Evolutionary conservation across 2,329 filamentous ascomycete species (phyloP).

Genomic region (Colletotrichum spinosum): DNA sequence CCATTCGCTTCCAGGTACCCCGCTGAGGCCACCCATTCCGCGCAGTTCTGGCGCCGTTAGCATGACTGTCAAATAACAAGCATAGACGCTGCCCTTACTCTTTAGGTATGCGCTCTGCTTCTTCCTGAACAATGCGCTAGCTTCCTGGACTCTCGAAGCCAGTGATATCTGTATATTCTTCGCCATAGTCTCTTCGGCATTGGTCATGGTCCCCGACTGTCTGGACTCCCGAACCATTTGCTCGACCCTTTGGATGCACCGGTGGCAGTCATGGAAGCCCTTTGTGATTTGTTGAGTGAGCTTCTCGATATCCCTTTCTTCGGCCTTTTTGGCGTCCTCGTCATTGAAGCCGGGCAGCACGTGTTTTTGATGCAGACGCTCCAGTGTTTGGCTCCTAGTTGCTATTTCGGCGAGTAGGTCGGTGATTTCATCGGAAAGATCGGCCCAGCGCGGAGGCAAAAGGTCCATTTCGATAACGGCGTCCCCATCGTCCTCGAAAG

Average conservation of each 20-base stretch:
- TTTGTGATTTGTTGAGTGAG: constrained; percentile 92
- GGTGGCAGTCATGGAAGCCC: constrained; percentile 90
- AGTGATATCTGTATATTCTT: constrained; percentile 94
- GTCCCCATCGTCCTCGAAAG: constrained; percentile 88
- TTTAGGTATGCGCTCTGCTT: constrained; percentile 97
- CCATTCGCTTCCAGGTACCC: constrained; percentile 60
- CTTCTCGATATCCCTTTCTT: constrained; percentile 90
- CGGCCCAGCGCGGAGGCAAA: constrained; percentile 93
- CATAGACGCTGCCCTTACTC: constrained; percentile 66
- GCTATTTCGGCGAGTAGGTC: constrained; percentile 85
- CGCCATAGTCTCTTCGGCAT: constrained; percentile 94
- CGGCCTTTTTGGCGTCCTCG: constrained; percentile 85
- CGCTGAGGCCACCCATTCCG: constrained; percentile 72
- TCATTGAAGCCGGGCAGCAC: constrained; percentile 97
- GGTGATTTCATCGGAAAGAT: constrained; percentile 92
- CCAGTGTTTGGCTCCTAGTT: constrained; percentile 84
- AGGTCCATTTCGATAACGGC: constrained; percentile 98
- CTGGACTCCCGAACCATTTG: constrained; percentile 86
- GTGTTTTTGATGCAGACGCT: constrained; percentile 96
- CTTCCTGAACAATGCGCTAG: constrained; percentile 92
- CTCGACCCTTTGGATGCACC: constrained; percentile 88
- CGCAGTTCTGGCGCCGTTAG: constrained; percentile 71
- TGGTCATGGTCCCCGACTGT: constrained; percentile 76
- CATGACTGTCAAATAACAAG: not conserved
- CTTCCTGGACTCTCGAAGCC: constrained; percentile 88